phyloP scores from a whole-genome alignment of 2,329 filamentous ascomycete genomes.

The Chaetomium globosum region DNA sequence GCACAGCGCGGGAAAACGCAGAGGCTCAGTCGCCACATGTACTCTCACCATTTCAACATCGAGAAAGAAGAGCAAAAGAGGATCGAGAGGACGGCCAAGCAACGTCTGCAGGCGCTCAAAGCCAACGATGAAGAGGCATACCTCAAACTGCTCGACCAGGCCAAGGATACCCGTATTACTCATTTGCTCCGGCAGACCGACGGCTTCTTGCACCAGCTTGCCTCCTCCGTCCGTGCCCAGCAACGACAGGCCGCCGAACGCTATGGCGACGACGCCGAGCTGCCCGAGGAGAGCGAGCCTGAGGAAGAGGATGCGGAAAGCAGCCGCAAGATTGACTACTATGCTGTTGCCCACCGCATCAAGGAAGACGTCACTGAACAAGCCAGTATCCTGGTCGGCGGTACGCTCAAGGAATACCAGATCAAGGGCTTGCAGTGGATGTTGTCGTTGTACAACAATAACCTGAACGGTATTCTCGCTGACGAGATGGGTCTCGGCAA shows the following conservation, averaged over 20 bases:
- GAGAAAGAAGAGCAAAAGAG: slow-evolving; percentile 99
- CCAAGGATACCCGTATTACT: slow-evolving; percentile 98
- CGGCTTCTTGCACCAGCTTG: slow-evolving; percentile 93
- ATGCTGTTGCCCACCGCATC: slow-evolving; percentile 93
- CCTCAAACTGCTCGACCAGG: slow-evolving; percentile 94
- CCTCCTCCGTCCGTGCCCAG: slow-evolving; percentile 90
- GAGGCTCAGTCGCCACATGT: slow-evolving; percentile 89
- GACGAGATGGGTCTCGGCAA: slow-evolving; percentile 99
- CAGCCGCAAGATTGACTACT: slow-evolving; percentile 92
- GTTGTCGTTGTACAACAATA: slow-evolving; percentile 99
- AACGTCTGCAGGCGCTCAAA: slow-evolving; percentile 97
- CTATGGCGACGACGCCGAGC: slow-evolving; percentile 68
- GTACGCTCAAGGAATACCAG: slow-evolving; percentile 94
- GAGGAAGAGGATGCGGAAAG: slow-evolving; percentile 69
- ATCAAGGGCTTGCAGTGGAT: slow-evolving; percentile 99
- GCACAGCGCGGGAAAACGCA: slow-evolving; percentile 73
- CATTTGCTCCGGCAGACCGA: slow-evolving; percentile 96
- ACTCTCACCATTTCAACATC: slow-evolving; percentile 87
- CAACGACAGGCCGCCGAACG: slow-evolving; percentile 80
- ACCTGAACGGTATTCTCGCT: slow-evolving; percentile 95
- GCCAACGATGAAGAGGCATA: slow-evolving; percentile 99
- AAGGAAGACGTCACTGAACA: slow-evolving; percentile 88
- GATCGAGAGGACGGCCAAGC: slow-evolving; percentile 95
- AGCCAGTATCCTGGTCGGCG: slow-evolving; percentile 84
- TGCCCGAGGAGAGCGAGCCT: slow-evolving; percentile 64